These are phyloP conservation scores for Laburnicola sp. DNA, from an alignment of 2,329 filamentous ascomycete species.

Conservation along the genomic window DNA sequence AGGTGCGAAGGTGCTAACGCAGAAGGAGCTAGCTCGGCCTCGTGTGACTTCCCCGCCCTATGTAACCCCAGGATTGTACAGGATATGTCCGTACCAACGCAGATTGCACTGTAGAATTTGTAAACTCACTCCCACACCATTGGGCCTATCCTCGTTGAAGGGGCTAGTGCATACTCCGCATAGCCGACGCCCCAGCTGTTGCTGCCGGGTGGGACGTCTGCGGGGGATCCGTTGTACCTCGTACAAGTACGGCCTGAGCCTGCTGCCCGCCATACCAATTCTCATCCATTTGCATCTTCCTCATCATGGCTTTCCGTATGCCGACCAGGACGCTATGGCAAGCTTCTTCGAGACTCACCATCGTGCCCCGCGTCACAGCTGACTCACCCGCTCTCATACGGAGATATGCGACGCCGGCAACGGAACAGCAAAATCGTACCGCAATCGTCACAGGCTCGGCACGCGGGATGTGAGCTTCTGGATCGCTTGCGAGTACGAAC, in stretches of 20 bases:
- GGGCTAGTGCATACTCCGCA: constrained; percentile 32
- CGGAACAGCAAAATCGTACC: constrained; percentile 28
- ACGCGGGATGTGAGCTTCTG: constrained; percentile 41
- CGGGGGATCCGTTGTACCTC: constrained; percentile 7
- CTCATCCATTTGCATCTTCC: neutral
- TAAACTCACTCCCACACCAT: constrained; percentile 3
- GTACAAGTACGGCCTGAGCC: constrained; percentile 11
- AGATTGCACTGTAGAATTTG: constrained; percentile 13
- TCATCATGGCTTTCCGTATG: constrained; percentile 28
- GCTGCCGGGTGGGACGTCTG: constrained; percentile 4
- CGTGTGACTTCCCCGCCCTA: constrained; percentile 23
- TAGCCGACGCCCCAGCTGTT: constrained; percentile 19
- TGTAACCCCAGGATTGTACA: neutral
- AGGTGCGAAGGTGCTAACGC: constrained; percentile 2
- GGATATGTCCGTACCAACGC: constrained; percentile 4
- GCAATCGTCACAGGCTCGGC: constrained; percentile 46
- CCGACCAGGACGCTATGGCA: constrained; percentile 26
- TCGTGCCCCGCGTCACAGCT: constrained; percentile 15
- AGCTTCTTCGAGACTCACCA: constrained; percentile 18
- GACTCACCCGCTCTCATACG: constrained; percentile 27
- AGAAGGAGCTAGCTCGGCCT: constrained; percentile 13
- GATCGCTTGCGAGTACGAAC: neutral
- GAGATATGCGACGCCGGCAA: constrained; percentile 27
- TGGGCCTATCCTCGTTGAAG: constrained; percentile 13
- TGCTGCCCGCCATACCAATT: constrained; percentile 1